Evolutionary conservation across 495 filamentous ascomycete genomes (phyloP), one percentile per base, ranked within the genome.

Genomic region (Parmelia sp.): DNA sequence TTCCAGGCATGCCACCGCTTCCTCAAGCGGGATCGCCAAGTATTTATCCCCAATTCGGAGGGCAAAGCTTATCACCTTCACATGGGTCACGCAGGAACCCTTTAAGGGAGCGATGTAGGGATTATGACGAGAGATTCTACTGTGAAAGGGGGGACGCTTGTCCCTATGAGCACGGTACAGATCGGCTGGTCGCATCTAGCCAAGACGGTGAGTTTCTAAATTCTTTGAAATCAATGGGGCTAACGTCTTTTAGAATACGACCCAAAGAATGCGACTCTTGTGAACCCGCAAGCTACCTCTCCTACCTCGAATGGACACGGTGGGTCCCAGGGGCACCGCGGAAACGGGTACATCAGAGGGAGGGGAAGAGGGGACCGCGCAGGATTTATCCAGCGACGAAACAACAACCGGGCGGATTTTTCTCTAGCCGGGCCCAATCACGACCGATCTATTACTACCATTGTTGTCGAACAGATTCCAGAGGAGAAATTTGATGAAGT

Each of bases 401-500:
- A 83, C 69, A 78, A 78, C 44, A 79, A 77, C 59, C 82, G 89
- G 49, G 81, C 86, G 17, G 81, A 87, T 11, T 90, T 95, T 72
- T 91, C 92, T 9, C 82, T 84, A 6, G 84, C 85, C 63, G 89
- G 92, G 0, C 89, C 90, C 0, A 88, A 87, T 53, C 79, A 82
- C 45, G 91, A 97, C 72, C 83, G 82, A 61, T 84, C 83, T 1
- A 88, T 89, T 62, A 90, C 85, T 3, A 88, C 89, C 0, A 86
- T 98, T 51, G 94, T 97, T 10, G 85, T 98, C 8, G 92, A 97
- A 69, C 88, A 92, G 65, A 97, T 98, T 42, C 94, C 94, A 0
- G 88, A 91, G 59, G 91, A 96, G 37, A 86, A 90, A 61, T 90
- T 94, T 66, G 78, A 81, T 31, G 92, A 96, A 62, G 74, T 85